phyloP scores from a whole-genome alignment of 2,329 filamentous ascomycete genomes.

The Exophiala phaeomuriformis region DNA sequence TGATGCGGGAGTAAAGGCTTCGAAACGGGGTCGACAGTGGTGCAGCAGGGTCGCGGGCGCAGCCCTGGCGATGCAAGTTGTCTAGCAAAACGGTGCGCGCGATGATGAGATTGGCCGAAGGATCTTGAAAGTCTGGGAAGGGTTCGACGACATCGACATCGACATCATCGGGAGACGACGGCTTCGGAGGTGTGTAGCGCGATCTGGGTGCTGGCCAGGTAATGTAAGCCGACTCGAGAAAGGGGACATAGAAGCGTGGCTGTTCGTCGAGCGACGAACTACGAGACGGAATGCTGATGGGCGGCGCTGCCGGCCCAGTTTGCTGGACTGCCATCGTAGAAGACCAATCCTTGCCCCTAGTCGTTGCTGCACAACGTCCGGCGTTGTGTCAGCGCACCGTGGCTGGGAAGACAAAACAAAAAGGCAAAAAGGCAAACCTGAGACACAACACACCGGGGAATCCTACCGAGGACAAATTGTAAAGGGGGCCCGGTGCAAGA shows the following conservation, averaged over 20 bases:
- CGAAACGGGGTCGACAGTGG: not conserved
- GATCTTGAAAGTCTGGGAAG: constrained; percentile 3
- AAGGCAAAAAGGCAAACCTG: not conserved
- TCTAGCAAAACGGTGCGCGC: constrained; percentile 4
- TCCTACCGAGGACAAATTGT: no score
- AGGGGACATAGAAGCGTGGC: not conserved
- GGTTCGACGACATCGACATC: not conserved
- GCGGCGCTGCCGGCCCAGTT: not conserved
- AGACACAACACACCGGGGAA: no score
- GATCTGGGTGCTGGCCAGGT: not conserved
- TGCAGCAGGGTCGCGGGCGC: not conserved
- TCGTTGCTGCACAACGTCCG: not conserved
- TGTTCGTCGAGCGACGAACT: not conserved
- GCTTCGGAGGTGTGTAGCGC: not conserved
- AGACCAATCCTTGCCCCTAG: not conserved
- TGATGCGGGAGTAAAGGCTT: constrained; percentile 2
- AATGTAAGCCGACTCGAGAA: not conserved
- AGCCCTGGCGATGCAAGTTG: not conserved
- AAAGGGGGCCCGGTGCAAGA: no score
- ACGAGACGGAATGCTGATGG: not conserved
- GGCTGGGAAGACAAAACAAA: not conserved
- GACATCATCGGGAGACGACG: not conserved
- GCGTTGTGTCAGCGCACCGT: not conserved
- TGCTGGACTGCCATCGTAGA: not conserved
- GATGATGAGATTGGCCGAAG: constrained; percentile 5